Conservation (phyloP, 2,329 filamentous ascomycete species). For the Zasmidium angulare region DNA sequence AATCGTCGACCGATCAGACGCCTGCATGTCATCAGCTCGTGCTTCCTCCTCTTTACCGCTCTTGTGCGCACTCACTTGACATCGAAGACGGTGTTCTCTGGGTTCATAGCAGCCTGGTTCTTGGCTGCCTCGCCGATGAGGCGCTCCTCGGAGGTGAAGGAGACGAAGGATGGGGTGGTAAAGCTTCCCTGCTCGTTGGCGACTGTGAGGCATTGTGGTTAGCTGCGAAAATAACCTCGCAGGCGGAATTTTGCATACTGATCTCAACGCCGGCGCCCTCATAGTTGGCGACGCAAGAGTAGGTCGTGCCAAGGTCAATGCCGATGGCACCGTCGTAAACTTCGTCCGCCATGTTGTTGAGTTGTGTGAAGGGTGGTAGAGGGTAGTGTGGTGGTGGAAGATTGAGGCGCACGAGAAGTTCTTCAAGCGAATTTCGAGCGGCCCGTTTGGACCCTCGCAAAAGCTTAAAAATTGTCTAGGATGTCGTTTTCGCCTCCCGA, state of each 20-base stretch:
- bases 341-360: constrained; percentile 83
- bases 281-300: constrained; percentile 99
- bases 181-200: constrained; percentile 99
- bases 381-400: background rate
- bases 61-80: constrained; percentile 62
- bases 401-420: too few species aligned
- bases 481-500: too few species aligned
- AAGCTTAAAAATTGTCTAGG: too few species aligned
- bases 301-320: constrained; percentile 99
- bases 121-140: constrained; percentile 99
- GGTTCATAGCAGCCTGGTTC: constrained; percentile 99
- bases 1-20: constrained; percentile 96
- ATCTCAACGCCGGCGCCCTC: constrained; percentile 99
- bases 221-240: constrained; percentile 3
- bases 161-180: constrained; percentile 98
- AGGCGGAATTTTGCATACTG: constrained; percentile 57
- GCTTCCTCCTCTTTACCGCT: constrained; percentile 5
- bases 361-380: constrained; percentile 1
- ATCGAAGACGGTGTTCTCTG: constrained; percentile 96
- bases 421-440: too few species aligned
- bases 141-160: constrained; percentile 97
- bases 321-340: constrained; percentile 99
- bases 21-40: constrained; percentile 54
- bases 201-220: constrained; percentile 44
- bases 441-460: too few species aligned